Evolutionary conservation across 2,329 filamentous ascomycete species (phyloP).

Genomic region (Claviceps paspali): DNA sequence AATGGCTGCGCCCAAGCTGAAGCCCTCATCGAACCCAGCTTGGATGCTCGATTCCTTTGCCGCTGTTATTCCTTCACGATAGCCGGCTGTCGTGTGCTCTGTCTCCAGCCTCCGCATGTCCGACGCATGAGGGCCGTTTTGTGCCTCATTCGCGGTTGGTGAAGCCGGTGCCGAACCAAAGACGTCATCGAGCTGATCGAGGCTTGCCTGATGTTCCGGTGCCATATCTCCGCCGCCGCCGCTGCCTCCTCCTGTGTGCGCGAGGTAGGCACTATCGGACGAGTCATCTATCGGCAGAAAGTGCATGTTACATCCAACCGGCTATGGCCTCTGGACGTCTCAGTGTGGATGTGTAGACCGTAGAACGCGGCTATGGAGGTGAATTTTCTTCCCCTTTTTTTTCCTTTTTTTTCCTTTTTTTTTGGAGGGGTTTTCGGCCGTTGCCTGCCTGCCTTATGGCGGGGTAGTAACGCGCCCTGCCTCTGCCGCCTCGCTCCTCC

Average conservation of each 20-base stretch:
- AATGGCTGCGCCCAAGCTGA: slow-evolving; percentile 65
- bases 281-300: slow-evolving; percentile 18
- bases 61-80: slow-evolving; percentile 69
- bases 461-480: too few relatives aligned
- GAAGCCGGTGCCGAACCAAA: slow-evolving; percentile 17
- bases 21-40: slow-evolving; percentile 82
- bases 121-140: slow-evolving; percentile 25
- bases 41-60: slow-evolving; percentile 70
- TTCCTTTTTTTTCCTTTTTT: neutral
- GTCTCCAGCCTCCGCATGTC: slow-evolving; percentile 62
- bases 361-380: too few relatives aligned
- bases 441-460: too few relatives aligned
- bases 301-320: slow-evolving; percentile 15
- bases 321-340: neutral
- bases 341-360: neutral
- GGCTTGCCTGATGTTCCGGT: neutral
- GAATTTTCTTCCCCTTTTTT: too few relatives aligned
- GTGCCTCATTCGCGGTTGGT: slow-evolving; percentile 7
- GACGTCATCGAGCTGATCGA: slow-evolving; percentile 21
- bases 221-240: slow-evolving; percentile 2
- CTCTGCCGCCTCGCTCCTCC: too few relatives aligned
- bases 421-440: too few relatives aligned
- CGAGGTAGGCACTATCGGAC: slow-evolving; percentile 14
- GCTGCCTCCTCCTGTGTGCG: slow-evolving; percentile 5
- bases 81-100: slow-evolving; percentile 71